Percentiles rank a stretch among this genome's conserved stretches.
Conservation (phyloP, 371 early-diverging fungal species). For the Mucor mucedo region DNA sequence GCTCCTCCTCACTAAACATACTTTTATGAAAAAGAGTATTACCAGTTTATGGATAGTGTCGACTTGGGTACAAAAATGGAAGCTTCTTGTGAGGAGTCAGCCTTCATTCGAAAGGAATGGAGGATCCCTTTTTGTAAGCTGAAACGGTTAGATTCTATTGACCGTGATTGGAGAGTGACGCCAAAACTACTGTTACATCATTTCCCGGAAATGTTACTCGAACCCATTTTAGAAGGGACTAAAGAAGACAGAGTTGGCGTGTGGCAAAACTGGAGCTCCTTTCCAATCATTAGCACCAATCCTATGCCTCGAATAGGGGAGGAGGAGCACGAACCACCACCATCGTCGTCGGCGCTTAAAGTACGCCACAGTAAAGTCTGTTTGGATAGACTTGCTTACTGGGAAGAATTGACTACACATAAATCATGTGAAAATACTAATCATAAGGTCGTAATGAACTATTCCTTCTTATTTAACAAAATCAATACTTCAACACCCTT, state of each 20-base stretch:
- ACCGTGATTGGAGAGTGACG: constrained; percentile 9
- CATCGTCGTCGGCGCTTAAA: no score
- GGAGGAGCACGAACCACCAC: background rate
- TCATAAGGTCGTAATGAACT: no score
- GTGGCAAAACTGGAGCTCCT: background rate
- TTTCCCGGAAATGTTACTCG: constrained; percentile 2
- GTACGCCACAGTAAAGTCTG: no score
- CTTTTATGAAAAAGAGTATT: no score
- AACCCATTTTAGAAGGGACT: background rate
- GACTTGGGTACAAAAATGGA: background rate
- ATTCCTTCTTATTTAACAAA: no score
- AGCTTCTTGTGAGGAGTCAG: background rate
- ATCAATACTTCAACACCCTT: no score
- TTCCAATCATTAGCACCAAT: background rate
- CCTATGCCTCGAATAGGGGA: background rate
- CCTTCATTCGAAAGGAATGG: constrained; percentile 2
- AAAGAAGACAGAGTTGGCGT: background rate
- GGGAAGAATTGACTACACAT: no score
- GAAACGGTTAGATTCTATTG: constrained; percentile 9
- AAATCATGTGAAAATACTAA: no score
- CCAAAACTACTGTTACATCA: constrained; percentile 4
- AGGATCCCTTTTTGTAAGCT: constrained; percentile 5
- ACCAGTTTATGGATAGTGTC: no score
- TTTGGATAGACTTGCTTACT: no score
- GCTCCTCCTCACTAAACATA: background rate